Base-by-base conservation (phyloP, 73 alveolate species). In the Blepharisma japonicum region DNA sequence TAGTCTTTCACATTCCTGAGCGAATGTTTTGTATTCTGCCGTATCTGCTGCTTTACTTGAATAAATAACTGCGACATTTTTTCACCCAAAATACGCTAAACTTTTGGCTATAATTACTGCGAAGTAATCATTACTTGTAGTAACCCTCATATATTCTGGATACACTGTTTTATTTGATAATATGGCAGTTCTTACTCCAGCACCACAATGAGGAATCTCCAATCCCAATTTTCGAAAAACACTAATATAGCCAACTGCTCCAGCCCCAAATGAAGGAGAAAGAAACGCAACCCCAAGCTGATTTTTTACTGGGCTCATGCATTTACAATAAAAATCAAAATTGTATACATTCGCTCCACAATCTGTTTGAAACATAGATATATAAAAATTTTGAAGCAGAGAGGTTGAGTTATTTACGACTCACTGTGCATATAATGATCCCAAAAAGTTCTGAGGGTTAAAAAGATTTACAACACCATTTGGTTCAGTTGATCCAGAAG, bases 261-360 rank as follows among this genome's bases (percentile, higher is more conserved):
- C 47, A 14, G 14, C 0, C 0, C 14, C 47, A 20, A 20, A 61
- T 18, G 18, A 39, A 14, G 18, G 74, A 39, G 66, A 18, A 61
- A 61, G n/a, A 25, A 14, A 61, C 11, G 74, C 38, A 61, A 20
- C 23, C 23, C 74, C 74, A n/a, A 61, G 14, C 14, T 61, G 49
- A 2, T 4, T n/a, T 20, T 14, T 25, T 8, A 14, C 1, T 18
- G 14, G 39, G 27, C n/a, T 14, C 27, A 51, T 14, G 21, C 66
- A 51, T 18, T 51, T 18, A 14, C 4, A 14, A 14, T 11, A 51
- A 51, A 14, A 51, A 18, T 51, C 21, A 4, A 14, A 51, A 51
- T 51, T 18, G 21, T 14, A 51, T 14, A 51, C n/a, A 51, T 4
- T 51, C 4, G 21, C 66, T 51, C 66, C 66, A 51, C 66, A 51